Percentiles rank a stretch among this genome's conserved stretches.
Conservation (phyloP, 495 filamentous ascomycete genomes). For the Umbilicaria muhlenbergii region DNA sequence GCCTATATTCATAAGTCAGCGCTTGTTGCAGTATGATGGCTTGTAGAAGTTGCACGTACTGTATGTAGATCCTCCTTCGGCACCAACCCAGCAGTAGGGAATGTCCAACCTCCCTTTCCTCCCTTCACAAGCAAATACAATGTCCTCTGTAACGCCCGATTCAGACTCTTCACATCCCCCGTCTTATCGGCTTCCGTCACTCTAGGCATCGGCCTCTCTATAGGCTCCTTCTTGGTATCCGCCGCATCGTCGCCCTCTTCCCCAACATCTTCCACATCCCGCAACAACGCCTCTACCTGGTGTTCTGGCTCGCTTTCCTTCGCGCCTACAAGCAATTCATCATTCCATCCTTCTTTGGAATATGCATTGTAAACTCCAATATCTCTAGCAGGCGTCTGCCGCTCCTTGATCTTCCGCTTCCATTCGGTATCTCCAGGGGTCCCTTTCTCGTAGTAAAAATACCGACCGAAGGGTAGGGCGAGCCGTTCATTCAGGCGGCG, state of each 20-base stretch:
- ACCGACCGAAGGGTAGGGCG: constrained; percentile 71
- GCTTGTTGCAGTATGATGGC: background rate
- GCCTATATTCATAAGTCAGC: constrained; percentile 37
- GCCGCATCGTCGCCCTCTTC: constrained; percentile 46
- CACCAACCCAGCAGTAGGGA: constrained; percentile 52
- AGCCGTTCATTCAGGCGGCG: constrained; percentile 90
- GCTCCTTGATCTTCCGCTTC: constrained; percentile 68
- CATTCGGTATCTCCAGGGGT: constrained; percentile 76
- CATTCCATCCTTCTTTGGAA: constrained; percentile 69
- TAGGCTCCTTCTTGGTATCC: constrained; percentile 44
- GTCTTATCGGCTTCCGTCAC: constrained; percentile 68
- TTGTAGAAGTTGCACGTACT: constrained; percentile 33
- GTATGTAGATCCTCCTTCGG: constrained; percentile 61
- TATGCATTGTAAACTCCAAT: constrained; percentile 78
- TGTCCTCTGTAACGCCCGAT: constrained; percentile 59
- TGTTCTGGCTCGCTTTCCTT: constrained; percentile 40
- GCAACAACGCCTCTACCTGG: constrained; percentile 49
- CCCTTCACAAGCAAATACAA: constrained; percentile 73
- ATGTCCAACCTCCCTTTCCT: constrained; percentile 56
- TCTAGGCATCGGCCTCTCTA: constrained; percentile 56
- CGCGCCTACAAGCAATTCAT: constrained; percentile 70
- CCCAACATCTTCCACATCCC: constrained; percentile 58
- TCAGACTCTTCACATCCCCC: constrained; percentile 57
- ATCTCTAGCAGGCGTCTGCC: constrained; percentile 62
- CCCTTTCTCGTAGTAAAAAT: constrained; percentile 91